Percentiles rank a stretch among this genome's conserved stretches.
Evolutionary conservation across 805 yeast genomes (phyloP).

Genomic region (Hemisphaericaspora nanyangensis): DNA sequence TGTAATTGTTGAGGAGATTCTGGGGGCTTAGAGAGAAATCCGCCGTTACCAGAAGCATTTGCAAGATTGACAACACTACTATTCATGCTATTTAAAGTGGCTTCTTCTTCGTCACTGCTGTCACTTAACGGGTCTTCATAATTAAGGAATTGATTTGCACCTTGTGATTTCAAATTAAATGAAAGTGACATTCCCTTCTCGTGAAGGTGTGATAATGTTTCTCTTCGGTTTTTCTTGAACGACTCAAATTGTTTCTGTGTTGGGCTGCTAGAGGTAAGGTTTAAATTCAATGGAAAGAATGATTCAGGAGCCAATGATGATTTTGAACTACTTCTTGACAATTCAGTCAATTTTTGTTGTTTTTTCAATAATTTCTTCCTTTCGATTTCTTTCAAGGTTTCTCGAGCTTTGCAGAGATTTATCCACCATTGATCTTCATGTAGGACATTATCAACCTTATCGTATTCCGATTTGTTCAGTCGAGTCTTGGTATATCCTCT

Average conservation of each 20-base stretch:
- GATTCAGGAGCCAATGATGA: slow-evolving; percentile 3
- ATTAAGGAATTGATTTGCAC: slow-evolving; percentile 24
- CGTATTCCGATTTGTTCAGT: slow-evolving; percentile 21
- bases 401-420: slow-evolving; percentile 58
- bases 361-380: slow-evolving; percentile 19
- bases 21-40: not conserved
- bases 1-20: not conserved
- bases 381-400: slow-evolving; percentile 31
- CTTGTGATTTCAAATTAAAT: slow-evolving; percentile 65
- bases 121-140: slow-evolving; percentile 18
- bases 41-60: too few relatives aligned
- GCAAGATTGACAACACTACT: slow-evolving; percentile 1
- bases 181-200: slow-evolving; percentile 66
- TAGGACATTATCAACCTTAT: slow-evolving; percentile 48
- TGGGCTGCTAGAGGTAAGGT: slow-evolving; percentile 14
- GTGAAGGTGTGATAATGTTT: slow-evolving; percentile 63
- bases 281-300: slow-evolving; percentile 24
- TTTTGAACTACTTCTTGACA: not conserved
- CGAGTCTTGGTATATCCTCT: slow-evolving; percentile 53
- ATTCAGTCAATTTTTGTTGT: not conserved
- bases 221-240: slow-evolving; percentile 32
- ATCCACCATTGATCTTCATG: slow-evolving; percentile 84
- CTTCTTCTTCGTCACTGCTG: slow-evolving; percentile 8
- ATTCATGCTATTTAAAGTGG: slow-evolving; percentile 2
- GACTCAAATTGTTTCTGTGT: slow-evolving; percentile 13